Percentiles rank a stretch among this genome's conserved stretches.
Conservation (phyloP, 2,329 filamentous ascomycete genomes). For the Neospermospora avenae region DNA sequence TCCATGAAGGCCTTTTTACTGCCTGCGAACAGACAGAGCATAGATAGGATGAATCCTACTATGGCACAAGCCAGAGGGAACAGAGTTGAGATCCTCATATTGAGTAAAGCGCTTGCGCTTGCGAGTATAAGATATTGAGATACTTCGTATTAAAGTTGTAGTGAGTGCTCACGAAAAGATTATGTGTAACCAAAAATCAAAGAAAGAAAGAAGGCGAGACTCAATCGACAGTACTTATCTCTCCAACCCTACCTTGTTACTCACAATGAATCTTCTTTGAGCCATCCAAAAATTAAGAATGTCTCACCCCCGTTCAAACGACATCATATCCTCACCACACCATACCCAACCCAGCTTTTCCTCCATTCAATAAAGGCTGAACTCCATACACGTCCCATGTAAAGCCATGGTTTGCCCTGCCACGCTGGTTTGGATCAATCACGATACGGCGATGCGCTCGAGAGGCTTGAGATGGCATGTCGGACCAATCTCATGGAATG, state of each 20-base stretch:
- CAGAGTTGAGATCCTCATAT: constrained; percentile 46
- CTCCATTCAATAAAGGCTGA: neutral
- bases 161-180: neutral
- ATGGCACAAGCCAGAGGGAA: constrained; percentile 50
- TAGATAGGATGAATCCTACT: constrained; percentile 53
- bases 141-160: neutral
- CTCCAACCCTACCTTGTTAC: neutral
- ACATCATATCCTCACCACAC: constrained; percentile 1
- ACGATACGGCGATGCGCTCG: neutral
- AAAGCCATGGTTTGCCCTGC: constrained; percentile 1
- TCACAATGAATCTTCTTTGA: neutral
- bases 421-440: neutral
- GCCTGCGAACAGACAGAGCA: constrained; percentile 61
- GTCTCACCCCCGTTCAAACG: neutral
- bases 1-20: constrained; percentile 54
- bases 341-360: neutral
- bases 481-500: neutral
- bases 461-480: neutral
- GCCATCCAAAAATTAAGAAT: constrained; percentile 1
- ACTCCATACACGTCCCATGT: neutral
- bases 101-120: constrained; percentile 13
- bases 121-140: neutral
- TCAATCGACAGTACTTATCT: constrained; percentile 5
- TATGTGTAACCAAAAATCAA: neutral
- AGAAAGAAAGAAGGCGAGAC: too few relatives aligned